Evolutionary conservation across 2,329 filamentous ascomycete species (phyloP).

Genomic region (Aspergillus japonicus): DNA sequence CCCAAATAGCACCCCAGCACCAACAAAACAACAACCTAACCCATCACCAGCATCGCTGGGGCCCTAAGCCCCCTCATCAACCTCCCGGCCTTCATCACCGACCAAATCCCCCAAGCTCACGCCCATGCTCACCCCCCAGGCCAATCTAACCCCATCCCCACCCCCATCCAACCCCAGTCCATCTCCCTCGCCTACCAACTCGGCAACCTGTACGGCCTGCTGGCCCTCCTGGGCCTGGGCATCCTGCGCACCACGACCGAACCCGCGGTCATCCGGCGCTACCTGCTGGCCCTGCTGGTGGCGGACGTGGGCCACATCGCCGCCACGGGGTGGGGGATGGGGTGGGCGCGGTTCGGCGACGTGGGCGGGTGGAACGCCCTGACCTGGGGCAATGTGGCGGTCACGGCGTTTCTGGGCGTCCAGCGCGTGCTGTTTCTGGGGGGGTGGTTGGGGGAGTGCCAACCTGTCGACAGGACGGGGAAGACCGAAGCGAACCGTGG

Average conservation of each 20-base stretch:
- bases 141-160: slow-evolving; percentile 18
- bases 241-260: slow-evolving; percentile 65
- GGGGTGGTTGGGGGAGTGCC: slow-evolving; percentile 55
- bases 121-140: slow-evolving; percentile 17
- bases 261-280: slow-evolving; percentile 64
- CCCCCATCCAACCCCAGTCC: slow-evolving; percentile 36
- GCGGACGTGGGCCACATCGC: slow-evolving; percentile 68
- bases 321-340: slow-evolving; percentile 60
- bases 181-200: slow-evolving; percentile 65
- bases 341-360: slow-evolving; percentile 54
- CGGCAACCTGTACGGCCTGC: slow-evolving; percentile 67
- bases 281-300: slow-evolving; percentile 62
- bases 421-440: slow-evolving; percentile 59
- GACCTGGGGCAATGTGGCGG: slow-evolving; percentile 71
- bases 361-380: slow-evolving; percentile 64
- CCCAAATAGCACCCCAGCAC: neutral
- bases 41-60: slow-evolving; percentile 56
- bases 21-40: neutral
- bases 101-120: slow-evolving; percentile 54
- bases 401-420: slow-evolving; percentile 60
- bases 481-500: too few relatives aligned
- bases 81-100: slow-evolving; percentile 62
- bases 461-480: too few relatives aligned
- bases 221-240: slow-evolving; percentile 63
- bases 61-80: slow-evolving; percentile 57